A percentile compares a stretch with the other conserved stretches of the same genome.
These are phyloP conservation scores for Candida nitratophila DNA, from an alignment of 805 yeast genomes.

Conservation along the genomic window DNA sequence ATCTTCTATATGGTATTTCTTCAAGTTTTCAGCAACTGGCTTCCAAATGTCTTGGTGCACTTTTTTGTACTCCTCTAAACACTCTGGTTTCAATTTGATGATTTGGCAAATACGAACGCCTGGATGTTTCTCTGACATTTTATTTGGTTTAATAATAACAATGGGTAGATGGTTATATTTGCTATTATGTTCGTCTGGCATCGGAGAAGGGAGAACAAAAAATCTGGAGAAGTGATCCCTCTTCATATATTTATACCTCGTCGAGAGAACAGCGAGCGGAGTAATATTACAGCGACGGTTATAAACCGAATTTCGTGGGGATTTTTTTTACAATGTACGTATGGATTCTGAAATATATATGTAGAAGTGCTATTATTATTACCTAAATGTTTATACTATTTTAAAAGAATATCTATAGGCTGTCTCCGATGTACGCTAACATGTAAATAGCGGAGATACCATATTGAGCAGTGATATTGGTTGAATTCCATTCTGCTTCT, in stretches of 20 bases:
- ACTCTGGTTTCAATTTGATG: slow-evolving; percentile 31
- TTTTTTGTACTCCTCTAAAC: slow-evolving; percentile 29
- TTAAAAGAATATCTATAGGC: not conserved
- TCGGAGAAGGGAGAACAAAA: too few relatives aligned
- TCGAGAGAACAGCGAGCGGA: not conserved
- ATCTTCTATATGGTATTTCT: slow-evolving; percentile 32
- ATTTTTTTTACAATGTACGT: too few relatives aligned
- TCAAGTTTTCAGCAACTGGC: slow-evolving; percentile 25
- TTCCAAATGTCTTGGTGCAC: slow-evolving; percentile 25
- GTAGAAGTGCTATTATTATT: not conserved
- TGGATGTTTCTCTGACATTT: slow-evolving; percentile 17
- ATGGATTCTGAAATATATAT: not conserved
- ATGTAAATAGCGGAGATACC: slow-evolving; percentile 2
- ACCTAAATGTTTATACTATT: not conserved
- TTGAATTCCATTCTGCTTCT: slow-evolving; percentile 2
- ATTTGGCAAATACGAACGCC: slow-evolving; percentile 34
- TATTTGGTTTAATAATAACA: too few relatives aligned
- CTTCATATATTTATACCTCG: too few relatives aligned
- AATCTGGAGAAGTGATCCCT: too few relatives aligned
- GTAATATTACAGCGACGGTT: not conserved
- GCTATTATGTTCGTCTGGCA: too few relatives aligned
- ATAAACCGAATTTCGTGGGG: too few relatives aligned
- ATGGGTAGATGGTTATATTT: too few relatives aligned
- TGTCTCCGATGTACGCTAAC: not conserved
- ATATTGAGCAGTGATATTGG: slow-evolving; percentile 3